Conservation (phyloP, 257 asterid genomes). For the Misopates orontium region DNA sequence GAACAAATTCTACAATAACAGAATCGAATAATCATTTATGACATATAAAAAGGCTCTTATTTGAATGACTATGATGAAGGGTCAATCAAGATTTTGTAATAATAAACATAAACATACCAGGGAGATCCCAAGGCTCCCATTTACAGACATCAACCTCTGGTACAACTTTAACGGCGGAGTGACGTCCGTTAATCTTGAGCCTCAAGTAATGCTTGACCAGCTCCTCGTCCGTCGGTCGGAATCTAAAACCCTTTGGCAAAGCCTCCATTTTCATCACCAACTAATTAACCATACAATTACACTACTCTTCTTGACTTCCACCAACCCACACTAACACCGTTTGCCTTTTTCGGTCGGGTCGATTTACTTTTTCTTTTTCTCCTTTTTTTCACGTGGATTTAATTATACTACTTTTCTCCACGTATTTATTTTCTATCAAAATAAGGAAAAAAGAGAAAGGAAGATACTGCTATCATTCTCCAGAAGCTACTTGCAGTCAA, state of each 20-base stretch:
- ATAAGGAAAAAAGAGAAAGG: no score
- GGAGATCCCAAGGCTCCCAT: slow-evolving; percentile 95
- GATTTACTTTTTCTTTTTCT: slow-evolving; percentile 27
- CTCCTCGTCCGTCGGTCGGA: slow-evolving; percentile 80
- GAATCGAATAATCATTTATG: no score
- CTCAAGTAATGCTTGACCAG: slow-evolving; percentile 64
- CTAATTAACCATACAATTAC: slow-evolving; percentile 10
- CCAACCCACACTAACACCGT: not conserved
- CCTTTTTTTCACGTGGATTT: no score
- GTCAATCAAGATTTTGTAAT: no score
- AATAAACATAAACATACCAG: no score
- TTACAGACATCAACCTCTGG: slow-evolving; percentile 84
- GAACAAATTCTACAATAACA: no score
- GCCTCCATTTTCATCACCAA: slow-evolving; percentile 45
- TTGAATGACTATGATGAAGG: no score
- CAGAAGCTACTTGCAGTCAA: no score
- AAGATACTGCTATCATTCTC: no score
- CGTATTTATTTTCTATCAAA: slow-evolving; percentile 24
- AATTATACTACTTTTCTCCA: no score
- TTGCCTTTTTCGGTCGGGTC: slow-evolving; percentile 16
- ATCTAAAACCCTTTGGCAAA: slow-evolving; percentile 74
- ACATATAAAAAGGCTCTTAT: no score
- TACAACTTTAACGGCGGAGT: slow-evolving; percentile 62
- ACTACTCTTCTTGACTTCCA: slow-evolving; percentile 21
- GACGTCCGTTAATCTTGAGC: slow-evolving; percentile 70